phyloP scores from a whole-genome alignment of 345 rosid genomes.

The Citrus sp. region DNA sequence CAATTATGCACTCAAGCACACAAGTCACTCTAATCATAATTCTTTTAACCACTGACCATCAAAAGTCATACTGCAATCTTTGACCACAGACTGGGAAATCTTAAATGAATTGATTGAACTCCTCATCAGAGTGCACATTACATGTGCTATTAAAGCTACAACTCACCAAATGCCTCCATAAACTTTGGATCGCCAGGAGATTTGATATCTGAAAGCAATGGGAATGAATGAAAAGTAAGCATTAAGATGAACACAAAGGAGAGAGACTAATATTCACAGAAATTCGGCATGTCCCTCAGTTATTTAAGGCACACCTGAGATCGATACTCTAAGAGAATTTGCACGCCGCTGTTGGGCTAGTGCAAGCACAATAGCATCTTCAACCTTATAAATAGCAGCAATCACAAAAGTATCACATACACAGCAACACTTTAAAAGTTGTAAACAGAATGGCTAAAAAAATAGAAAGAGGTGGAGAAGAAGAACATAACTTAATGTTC shows the following conservation, averaged over 20 bases:
- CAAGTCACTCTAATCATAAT: not conserved
- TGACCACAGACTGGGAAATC: not conserved
- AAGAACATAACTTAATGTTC: not conserved
- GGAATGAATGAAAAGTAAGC: conserved; percentile 10
- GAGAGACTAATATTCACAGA: not conserved
- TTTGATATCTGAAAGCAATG: conserved; percentile 60
- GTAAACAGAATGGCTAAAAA: not conserved
- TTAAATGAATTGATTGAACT: not conserved
- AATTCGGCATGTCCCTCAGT: not conserved
- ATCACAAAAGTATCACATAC: conserved; percentile 9
- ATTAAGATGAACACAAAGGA: not conserved
- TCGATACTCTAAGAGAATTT: conserved; percentile 58
- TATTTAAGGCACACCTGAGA: conserved; percentile 48
- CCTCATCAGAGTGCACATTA: not conserved
- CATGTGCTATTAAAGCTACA: not conserved
- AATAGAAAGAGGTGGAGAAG: not conserved
- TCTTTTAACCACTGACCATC: not conserved
- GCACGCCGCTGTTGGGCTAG: conserved; percentile 75
- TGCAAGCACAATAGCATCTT: conserved; percentile 75
- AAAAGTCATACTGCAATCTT: not conserved
- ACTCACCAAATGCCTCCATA: conserved; percentile 87
- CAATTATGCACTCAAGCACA: not conserved
- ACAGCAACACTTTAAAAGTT: not conserved
- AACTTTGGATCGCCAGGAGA: conserved; percentile 82
- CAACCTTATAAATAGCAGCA: conserved; percentile 57